These are phyloP conservation scores for Hydnomerulius pinastri DNA, from an alignment of 768 basidiomycete genomes.

Conservation along the genomic window DNA sequence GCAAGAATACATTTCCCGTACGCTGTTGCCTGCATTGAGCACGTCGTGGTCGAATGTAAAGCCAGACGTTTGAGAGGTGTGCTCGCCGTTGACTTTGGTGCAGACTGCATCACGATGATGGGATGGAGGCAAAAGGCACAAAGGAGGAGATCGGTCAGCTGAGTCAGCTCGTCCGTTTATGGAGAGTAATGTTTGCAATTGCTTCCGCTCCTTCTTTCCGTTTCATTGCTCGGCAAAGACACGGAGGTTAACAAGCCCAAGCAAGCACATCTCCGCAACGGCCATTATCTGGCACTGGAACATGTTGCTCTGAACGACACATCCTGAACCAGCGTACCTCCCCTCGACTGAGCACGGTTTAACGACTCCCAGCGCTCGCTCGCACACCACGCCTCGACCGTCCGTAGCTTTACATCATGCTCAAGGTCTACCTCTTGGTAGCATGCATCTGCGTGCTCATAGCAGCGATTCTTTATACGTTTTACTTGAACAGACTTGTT, in stretches of 20 bases:
- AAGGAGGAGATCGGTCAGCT: neutral
- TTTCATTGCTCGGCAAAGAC: too few species aligned
- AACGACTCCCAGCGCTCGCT: too few species aligned
- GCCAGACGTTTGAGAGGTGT: conserved; percentile 66
- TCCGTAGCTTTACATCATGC: conserved; percentile 39
- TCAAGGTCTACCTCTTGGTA: conserved; percentile 61
- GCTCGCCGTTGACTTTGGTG: conserved; percentile 33
- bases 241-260: too few species aligned
- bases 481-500: conserved; percentile 90
- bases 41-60: conserved; percentile 71
- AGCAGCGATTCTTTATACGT: conserved; percentile 71
- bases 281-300: too few species aligned
- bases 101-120: conserved; percentile 19
- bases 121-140: neutral
- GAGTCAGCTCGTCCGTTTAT: neutral
- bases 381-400: neutral
- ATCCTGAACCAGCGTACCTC: too few species aligned
- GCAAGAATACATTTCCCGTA: conserved; percentile 91
- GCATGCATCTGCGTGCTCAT: conserved; percentile 59
- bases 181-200: neutral
- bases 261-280: too few species aligned
- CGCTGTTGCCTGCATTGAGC: conserved; percentile 64
- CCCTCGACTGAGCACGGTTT: too few species aligned
- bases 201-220: neutral
- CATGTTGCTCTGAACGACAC: too few species aligned